These are phyloP conservation scores for Moesziomyces sp. DNA, from an alignment of 1,284 basidiomycete genomes.

Conservation along the genomic window DNA sequence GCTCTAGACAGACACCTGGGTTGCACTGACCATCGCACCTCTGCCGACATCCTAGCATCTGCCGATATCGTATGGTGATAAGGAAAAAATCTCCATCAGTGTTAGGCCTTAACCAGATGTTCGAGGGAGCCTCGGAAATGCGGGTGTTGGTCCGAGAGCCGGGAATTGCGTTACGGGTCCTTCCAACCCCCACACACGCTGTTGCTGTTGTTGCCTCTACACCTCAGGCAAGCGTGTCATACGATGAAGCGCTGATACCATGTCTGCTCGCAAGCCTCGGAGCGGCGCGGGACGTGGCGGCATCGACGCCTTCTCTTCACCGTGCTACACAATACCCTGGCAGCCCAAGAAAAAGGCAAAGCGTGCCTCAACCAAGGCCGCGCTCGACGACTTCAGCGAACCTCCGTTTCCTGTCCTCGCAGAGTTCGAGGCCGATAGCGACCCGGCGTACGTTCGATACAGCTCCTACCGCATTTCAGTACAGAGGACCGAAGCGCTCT, in stretches of 20 bases:
- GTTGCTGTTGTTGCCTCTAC: no score
- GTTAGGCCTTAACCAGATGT: no score
- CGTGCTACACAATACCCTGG: slow-evolving; percentile 51
- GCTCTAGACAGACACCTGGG: no score
- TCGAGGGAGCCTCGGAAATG: no score
- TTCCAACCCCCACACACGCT: background rate
- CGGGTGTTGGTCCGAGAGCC: slow-evolving; percentile 47
- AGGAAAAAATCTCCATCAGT: no score
- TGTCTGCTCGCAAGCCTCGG: slow-evolving; percentile 20
- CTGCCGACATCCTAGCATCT: no score
- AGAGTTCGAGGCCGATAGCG: slow-evolving; percentile 37
- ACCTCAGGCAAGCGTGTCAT: no score
- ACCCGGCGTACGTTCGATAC: slow-evolving; percentile 33
- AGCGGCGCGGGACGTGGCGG: slow-evolving; percentile 12
- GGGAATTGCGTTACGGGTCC: slow-evolving; percentile 1
- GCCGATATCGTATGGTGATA: no score
- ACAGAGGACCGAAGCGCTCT: slow-evolving; percentile 27
- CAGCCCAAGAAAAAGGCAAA: slow-evolving; percentile 31
- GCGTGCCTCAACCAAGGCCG: background rate
- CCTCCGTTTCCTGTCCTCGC: slow-evolving; percentile 32
- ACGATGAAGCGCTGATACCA: slow-evolving; percentile 2
- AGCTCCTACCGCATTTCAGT: slow-evolving; percentile 36
- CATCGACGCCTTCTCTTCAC: slow-evolving; percentile 39
- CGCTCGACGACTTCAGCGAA: background rate
- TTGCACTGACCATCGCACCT: no score